Evolutionary conservation across 2,329 filamentous ascomycete species (phyloP).

Genomic region (Fusarium tuaranense): DNA sequence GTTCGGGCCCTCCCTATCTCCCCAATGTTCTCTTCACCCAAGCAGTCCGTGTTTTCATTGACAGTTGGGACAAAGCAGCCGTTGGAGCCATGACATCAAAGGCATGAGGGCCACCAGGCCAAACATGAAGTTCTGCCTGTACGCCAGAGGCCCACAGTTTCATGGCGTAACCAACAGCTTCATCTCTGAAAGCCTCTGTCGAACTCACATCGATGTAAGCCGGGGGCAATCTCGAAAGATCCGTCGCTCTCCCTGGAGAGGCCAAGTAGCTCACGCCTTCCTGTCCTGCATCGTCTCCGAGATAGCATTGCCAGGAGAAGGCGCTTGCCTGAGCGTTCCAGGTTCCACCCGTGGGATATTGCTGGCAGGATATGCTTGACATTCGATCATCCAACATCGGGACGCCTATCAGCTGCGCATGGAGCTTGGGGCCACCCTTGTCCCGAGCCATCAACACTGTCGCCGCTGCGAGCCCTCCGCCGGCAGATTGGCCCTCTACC

Average conservation of each 20-base stretch:
- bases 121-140: neutral
- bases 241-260: neutral
- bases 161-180: neutral
- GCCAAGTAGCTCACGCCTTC: neutral
- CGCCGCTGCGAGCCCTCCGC: neutral
- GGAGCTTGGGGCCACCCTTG: neutral
- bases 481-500: neutral
- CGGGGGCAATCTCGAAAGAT: neutral
- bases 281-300: neutral
- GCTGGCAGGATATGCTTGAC: neutral
- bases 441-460: neutral
- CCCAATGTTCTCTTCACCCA: neutral
- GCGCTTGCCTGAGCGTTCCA: neutral
- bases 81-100: neutral
- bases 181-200: neutral
- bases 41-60: neutral
- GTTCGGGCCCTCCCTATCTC: too few species aligned
- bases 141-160: neutral
- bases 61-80: neutral
- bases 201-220: neutral
- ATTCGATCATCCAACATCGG: neutral
- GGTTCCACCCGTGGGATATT: neutral
- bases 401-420: neutral
- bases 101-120: neutral
- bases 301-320: neutral